phyloP scores from a whole-genome alignment of 2,329 filamentous ascomycete genomes.

The Boeremia lycopersici region DNA sequence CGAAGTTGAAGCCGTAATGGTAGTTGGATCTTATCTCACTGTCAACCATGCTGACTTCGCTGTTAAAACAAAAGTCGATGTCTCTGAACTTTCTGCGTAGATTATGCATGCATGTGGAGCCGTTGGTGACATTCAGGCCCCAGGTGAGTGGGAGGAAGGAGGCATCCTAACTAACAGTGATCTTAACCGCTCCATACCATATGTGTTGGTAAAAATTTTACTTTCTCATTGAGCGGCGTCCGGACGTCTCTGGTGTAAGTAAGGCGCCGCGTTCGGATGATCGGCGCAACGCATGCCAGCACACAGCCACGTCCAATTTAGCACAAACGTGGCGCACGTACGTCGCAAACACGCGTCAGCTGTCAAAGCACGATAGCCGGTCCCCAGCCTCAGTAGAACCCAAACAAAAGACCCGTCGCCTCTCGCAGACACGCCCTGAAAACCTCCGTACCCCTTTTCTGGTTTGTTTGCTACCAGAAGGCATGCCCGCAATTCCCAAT shows the following conservation, averaged over 20 bases:
- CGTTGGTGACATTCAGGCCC: too few species aligned
- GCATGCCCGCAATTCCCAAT: conserved; percentile 33
- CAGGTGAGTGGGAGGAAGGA: too few species aligned
- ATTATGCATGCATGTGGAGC: too few species aligned
- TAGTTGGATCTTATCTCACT: too few species aligned
- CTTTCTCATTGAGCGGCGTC: neutral
- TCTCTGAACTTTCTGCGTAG: too few species aligned
- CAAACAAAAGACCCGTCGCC: neutral
- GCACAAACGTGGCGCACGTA: conserved; percentile 30
- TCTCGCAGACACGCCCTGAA: too few species aligned
- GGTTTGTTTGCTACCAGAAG: neutral
- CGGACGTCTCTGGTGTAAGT: neutral
- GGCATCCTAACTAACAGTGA: too few species aligned
- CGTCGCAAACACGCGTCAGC: conserved; percentile 13
- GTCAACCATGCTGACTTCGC: too few species aligned
- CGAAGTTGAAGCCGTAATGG: too few species aligned
- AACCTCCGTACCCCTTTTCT: neutral
- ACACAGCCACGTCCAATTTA: conserved; percentile 20
- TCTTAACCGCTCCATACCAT: too few species aligned
- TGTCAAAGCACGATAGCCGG: conserved; percentile 15
- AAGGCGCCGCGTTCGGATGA: neutral
- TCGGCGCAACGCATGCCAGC: conserved; percentile 3
- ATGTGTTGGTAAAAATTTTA: neutral
- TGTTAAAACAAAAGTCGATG: too few species aligned
- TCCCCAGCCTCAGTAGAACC: conserved; percentile 8